phyloP scores from a whole-genome alignment of 2,329 filamentous ascomycete genomes.

The Calonectria pteridis region DNA sequence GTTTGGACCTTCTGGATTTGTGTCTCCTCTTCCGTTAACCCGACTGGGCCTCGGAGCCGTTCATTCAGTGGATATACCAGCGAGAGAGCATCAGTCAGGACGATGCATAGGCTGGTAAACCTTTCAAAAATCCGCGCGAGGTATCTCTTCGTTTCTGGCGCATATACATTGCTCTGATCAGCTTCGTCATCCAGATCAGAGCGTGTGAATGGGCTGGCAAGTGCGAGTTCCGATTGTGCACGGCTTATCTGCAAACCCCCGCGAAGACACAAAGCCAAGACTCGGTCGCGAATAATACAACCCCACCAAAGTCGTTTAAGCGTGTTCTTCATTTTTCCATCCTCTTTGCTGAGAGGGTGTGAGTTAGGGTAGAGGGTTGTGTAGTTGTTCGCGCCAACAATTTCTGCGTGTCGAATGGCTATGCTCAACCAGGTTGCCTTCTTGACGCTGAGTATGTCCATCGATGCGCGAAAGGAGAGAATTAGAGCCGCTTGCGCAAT shows the following conservation, averaged over 20 bases:
- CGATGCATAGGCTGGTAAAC: neutral
- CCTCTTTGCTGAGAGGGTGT: neutral
- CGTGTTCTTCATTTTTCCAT: conserved; percentile 26
- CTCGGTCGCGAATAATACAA: conserved; percentile 21
- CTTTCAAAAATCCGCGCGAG: conserved; percentile 4
- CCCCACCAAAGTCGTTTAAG: conserved; percentile 27
- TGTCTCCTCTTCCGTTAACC: neutral
- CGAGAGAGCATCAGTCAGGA: neutral
- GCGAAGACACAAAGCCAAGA: neutral
- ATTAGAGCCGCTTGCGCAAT: conserved; percentile 57
- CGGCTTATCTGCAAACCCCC: conserved; percentile 1
- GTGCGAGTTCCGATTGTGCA: neutral
- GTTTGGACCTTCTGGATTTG: neutral
- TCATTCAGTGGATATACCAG: conserved; percentile 17
- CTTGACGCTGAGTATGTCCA: neutral
- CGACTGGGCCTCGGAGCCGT: neutral
- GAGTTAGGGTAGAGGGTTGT: neutral
- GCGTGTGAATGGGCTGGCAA: neutral
- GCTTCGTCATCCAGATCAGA: neutral
- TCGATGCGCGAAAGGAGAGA: conserved; percentile 36
- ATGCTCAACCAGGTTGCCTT: neutral
- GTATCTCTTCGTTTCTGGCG: neutral
- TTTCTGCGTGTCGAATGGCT: conserved; percentile 7
- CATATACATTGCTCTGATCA: conserved; percentile 10
- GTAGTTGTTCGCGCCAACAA: neutral